A percentile compares a stretch with the other conserved stretches of the same genome.
Conservation (phyloP, 2,329 filamentous ascomycete species). For the Fusarium secorum region DNA sequence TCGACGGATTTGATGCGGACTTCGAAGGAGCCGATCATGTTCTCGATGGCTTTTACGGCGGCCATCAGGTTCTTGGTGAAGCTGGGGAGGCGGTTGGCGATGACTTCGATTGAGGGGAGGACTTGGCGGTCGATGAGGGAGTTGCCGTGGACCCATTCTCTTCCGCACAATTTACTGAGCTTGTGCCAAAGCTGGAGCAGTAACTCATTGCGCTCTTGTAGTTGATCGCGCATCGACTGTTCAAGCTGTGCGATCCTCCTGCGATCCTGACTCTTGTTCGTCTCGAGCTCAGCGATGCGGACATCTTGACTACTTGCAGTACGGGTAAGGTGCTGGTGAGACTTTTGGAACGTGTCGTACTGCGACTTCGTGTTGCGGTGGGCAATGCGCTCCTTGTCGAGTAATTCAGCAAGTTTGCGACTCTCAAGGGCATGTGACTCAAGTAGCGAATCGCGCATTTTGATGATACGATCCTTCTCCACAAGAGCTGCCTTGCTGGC, state of each 20-base stretch:
- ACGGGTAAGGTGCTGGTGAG: conserved; percentile 84
- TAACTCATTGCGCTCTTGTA: conserved; percentile 87
- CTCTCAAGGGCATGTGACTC: conserved; percentile 89
- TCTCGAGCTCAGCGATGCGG: conserved; percentile 85
- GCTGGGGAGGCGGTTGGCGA: conserved; percentile 83
- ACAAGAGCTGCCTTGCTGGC: conserved; percentile 76
- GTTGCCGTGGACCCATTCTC: conserved; percentile 91
- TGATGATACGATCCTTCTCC: conserved; percentile 92
- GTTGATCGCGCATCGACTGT: conserved; percentile 82
- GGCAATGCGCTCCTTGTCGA: conserved; percentile 87
- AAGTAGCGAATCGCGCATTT: conserved; percentile 85
- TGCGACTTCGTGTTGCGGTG: conserved; percentile 87
- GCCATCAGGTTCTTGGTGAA: conserved; percentile 90
- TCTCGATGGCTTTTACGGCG: conserved; percentile 87
- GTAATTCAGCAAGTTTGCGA: conserved; percentile 81
- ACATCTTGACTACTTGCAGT: conserved; percentile 86
- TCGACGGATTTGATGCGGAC: conserved; percentile 85
- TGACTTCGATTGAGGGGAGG: conserved; percentile 83
- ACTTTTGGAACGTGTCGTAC: conserved; percentile 88
- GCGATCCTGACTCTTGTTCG: conserved; percentile 77
- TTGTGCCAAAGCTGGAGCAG: conserved; percentile 90
- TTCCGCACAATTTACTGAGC: conserved; percentile 83
- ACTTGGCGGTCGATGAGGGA: conserved; percentile 86
- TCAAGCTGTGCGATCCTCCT: conserved; percentile 80
- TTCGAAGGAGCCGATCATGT: conserved; percentile 79